phyloP scores from a whole-genome alignment of 345 rosid genomes.

The Syzygium grande region DNA sequence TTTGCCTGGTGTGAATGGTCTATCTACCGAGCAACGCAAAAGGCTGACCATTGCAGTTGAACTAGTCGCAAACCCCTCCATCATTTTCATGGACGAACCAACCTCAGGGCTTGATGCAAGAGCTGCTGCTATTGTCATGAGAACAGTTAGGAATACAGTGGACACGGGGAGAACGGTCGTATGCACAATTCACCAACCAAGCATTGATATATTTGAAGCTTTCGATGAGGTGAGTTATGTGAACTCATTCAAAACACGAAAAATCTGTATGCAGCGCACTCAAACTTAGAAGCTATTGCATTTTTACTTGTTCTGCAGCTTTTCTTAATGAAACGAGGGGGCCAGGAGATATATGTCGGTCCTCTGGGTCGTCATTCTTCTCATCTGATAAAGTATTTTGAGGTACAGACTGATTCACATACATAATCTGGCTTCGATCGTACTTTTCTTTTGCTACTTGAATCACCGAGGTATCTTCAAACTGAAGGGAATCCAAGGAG shows the following conservation, averaged over 20 bases:
- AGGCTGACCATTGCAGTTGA: background rate
- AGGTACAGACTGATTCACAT: conserved; percentile 13
- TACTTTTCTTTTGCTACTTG: background rate
- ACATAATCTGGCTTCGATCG: background rate
- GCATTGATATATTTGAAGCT: background rate
- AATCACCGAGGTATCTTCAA: background rate
- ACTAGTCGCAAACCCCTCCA: background rate
- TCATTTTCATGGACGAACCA: background rate
- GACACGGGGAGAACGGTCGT: background rate
- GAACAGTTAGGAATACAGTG: background rate
- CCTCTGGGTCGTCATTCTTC: conserved; percentile 34
- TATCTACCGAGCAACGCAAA: background rate
- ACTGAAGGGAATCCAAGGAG: conserved; percentile 27
- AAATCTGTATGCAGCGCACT: background rate
- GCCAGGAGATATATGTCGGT: conserved; percentile 42
- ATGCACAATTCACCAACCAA: background rate
- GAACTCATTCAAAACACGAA: background rate
- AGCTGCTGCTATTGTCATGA: background rate
- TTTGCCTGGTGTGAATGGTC: background rate
- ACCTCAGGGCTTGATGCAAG: background rate
- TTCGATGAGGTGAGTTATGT: background rate
- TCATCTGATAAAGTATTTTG: conserved; percentile 33
- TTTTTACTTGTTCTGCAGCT: conserved; percentile 16
- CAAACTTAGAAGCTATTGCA: background rate
- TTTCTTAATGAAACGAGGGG: conserved; percentile 37